phyloP scores from a whole-genome alignment of 2,329 filamentous ascomycete genomes.

The Epichloe uncinata region DNA sequence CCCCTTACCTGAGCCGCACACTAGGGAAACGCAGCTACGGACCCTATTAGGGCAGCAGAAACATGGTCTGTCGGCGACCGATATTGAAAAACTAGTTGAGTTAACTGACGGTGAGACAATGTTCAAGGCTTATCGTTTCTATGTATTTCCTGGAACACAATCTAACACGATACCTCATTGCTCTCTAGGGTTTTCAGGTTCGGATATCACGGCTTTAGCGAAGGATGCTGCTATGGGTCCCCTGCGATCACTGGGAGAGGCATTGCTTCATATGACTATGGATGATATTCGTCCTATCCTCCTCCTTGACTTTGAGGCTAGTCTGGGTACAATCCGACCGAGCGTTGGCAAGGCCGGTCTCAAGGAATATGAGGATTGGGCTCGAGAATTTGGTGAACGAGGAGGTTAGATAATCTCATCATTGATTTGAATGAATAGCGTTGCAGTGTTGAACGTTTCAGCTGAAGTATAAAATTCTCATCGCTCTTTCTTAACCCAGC shows the following conservation, averaged over 20 bases:
- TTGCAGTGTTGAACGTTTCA: neutral
- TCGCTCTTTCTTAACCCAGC: neutral
- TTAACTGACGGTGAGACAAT: conserved; percentile 63
- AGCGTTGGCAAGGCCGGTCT: conserved; percentile 79
- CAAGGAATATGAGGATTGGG: conserved; percentile 89
- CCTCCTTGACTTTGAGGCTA: conserved; percentile 71
- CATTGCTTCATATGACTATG: conserved; percentile 78
- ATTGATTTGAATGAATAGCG: neutral
- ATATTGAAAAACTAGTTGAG: conserved; percentile 61
- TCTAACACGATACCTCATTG: conserved; percentile 4
- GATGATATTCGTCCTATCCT: conserved; percentile 85
- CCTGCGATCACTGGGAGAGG: conserved; percentile 77
- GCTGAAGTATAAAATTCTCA: neutral
- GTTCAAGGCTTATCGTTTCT: neutral
- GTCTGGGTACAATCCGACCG: conserved; percentile 71
- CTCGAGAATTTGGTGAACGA: conserved; percentile 79
- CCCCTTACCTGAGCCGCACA: conserved; percentile 74
- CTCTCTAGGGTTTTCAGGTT: conserved; percentile 77
- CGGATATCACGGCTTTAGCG: conserved; percentile 88
- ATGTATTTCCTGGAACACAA: neutral
- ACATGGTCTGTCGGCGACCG: conserved; percentile 57
- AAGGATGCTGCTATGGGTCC: conserved; percentile 99
- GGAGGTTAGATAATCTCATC: conserved; percentile 43
- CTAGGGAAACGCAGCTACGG: conserved; percentile 64
- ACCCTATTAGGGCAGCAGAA: conserved; percentile 80